These are phyloP conservation scores for Botrytis paeoniae DNA, from an alignment of 2,329 filamentous ascomycete species.

Conservation along the genomic window DNA sequence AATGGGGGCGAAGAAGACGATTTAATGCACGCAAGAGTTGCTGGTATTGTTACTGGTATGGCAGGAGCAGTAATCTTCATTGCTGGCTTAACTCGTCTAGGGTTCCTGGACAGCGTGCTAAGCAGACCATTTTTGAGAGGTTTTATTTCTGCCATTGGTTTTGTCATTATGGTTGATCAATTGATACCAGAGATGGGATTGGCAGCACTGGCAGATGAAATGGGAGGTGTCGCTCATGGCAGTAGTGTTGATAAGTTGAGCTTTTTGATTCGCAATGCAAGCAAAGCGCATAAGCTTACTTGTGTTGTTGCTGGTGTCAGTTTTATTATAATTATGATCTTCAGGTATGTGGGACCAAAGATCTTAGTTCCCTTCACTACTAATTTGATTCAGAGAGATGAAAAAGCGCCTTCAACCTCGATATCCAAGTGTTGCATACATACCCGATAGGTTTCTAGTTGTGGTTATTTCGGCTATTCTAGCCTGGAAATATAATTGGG, in stretches of 20 bases:
- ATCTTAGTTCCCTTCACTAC: not conserved
- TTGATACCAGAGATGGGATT: conserved; percentile 87
- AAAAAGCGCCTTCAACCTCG: conserved; percentile 78
- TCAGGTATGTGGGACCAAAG: conserved; percentile 53
- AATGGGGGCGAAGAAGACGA: conserved; percentile 62
- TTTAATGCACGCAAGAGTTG: conserved; percentile 72
- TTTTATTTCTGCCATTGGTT: conserved; percentile 95
- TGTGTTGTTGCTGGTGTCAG: conserved; percentile 72
- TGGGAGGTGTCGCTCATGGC: conserved; percentile 68
- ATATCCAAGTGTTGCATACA: conserved; percentile 76
- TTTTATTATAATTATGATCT: conserved; percentile 88
- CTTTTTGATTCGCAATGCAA: conserved; percentile 69
- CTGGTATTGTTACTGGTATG: conserved; percentile 83
- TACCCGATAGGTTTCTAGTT: conserved; percentile 88
- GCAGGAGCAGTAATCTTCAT: conserved; percentile 85
- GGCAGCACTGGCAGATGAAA: conserved; percentile 58
- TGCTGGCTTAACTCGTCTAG: conserved; percentile 78
- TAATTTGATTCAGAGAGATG: conserved; percentile 57
- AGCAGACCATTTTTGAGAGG: conserved; percentile 89
- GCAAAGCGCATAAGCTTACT: conserved; percentile 70
- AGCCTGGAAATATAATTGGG: conserved; percentile 74
- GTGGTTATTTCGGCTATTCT: conserved; percentile 82
- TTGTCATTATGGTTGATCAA: conserved; percentile 95
- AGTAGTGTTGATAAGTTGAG: conserved; percentile 82
- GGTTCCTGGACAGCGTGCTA: conserved; percentile 91